Evolutionary conservation across 2,329 filamentous ascomycete species (phyloP).

Genomic region (Fusarium transvaalense): DNA sequence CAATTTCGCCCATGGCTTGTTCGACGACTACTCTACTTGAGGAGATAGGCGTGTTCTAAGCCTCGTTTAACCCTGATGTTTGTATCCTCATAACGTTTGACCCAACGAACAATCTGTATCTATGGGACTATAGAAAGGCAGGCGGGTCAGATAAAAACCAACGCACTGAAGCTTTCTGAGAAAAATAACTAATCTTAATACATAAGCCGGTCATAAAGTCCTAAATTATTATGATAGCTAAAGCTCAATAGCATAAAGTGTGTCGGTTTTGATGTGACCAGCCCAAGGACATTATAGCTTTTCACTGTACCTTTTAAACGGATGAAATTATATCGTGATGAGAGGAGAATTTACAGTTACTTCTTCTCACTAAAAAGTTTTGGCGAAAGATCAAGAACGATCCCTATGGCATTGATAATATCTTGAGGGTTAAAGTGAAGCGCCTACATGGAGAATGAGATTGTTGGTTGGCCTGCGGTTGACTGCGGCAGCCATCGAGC

Average conservation of each 20-base stretch:
- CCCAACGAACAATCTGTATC: background rate
- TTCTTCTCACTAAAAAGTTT: background rate
- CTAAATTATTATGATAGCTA: no score
- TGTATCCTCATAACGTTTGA: background rate
- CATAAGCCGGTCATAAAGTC: no score
- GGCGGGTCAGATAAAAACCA: no score
- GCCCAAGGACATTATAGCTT: background rate
- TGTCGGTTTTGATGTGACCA: no score
- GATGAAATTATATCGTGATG: background rate
- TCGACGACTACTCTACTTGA: background rate
- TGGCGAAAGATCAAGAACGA: background rate
- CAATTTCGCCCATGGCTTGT: background rate
- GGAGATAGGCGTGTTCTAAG: background rate
- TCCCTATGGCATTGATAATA: background rate
- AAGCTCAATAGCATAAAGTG: no score
- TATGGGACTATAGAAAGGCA: background rate
- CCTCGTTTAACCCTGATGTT: background rate
- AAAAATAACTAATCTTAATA: no score
- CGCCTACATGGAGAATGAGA: background rate
- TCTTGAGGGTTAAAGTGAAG: background rate
- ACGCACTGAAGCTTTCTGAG: no score
- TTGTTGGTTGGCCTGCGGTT: background rate
- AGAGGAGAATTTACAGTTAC: background rate
- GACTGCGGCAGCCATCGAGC: background rate
- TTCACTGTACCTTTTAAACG: background rate